Evolutionary conservation across 345 rosid species (phyloP), one percentile per base, ranked within the genome.

Genomic region (Luvunga scandens): DNA sequence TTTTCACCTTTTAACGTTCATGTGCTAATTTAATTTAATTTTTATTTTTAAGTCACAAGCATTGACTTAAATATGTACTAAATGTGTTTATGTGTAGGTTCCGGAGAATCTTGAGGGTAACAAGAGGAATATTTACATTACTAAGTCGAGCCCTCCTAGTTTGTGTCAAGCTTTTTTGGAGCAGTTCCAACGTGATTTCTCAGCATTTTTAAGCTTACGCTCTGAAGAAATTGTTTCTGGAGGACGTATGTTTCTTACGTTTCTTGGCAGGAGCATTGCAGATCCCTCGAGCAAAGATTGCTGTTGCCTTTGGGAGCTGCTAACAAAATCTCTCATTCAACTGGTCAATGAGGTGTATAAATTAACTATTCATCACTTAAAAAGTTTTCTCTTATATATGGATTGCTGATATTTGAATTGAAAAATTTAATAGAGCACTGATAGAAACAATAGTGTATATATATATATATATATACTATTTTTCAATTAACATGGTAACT

Each of bases 171-270:
- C 91, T 50, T 90, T 84, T 73, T 61, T 69, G 34, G 64, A 77
- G 57, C 92, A 89, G 30, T 90, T 89, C 62, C 75, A 85, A n/a
- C 59, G 30, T 10, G 93, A 90, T 70, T 89, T 92, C 80, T 78
- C 84, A 0, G 16, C 19, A 28, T 88, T 92, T 82, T 62, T 88
- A 21, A 81, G 71, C 30, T 74, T 75, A 27, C 84, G 91, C 0
- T 81, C 85, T 0, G 45, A 88, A 63, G 93, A 92, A 80, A 9
- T 89, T 4, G 67, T 83, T 10, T 18, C 74, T 10, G 79, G 83
- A n/a, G 92, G 91, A 3, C 73, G 85, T 16, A 87, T 89, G 89
- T 80, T 90, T 22, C 73, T 89, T 13, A 84, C 83, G 5, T 65
- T 81, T 5, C 5, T 50, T 9, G 93, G 88, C 24, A 84, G 90